Base-by-base conservation (phyloP, 2,329 filamentous ascomycete species). In the Neopestalotiopsis sp. region DNA sequence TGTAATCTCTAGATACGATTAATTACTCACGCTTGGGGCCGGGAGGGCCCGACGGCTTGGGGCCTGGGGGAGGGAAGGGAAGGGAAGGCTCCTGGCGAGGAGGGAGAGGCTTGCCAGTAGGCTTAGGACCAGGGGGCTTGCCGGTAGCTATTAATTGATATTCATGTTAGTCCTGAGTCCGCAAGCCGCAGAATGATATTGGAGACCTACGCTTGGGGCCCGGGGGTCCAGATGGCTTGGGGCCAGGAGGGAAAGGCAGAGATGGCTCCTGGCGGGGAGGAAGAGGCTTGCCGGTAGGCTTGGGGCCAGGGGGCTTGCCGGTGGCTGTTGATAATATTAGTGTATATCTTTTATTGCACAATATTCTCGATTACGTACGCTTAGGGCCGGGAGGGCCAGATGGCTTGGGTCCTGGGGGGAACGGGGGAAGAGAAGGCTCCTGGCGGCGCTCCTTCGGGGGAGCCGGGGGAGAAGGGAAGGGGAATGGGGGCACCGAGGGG, bases 61-160 rank as follows among this genome's bases (percentile, higher is more conserved):
- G 49, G 49, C 17, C 17, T 13, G 17, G 49, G 49, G 17, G 49
- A 57, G 49, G 28, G 57, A 28, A 32, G 57, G 30, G 12, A 42
- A 24, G 24, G 24, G 24, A 24, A 24, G 24, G 24, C 24, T 24
- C 24, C 24, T 24, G 24, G 24, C 24, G 59, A 61, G 59, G 59
- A 40, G 59, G 59, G 28, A 34, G 32, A 13, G 57, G 24, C 30
- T 13, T 34, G 7, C 63, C 63, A 12, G 63, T 66, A 20, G 63
- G 63, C 49, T 65, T 65, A 13, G 63, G 63, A 3, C 63, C 63
- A 4, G 42, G 63, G 28, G 62, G 62, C 62, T 62, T 62, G 30
- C 59, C 59, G n/a, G 59, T 62, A 14, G 59, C 45, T 52, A 7
- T n/a, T 2, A 24, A 7, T 7, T 9, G 24, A n/a, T 20, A 1